Percentiles rank a stretch among this genome's conserved stretches.
These are phyloP conservation scores for Xylaria hypoxylon DNA, from an alignment of 2,329 filamentous ascomycete species.

Conservation along the genomic window DNA sequence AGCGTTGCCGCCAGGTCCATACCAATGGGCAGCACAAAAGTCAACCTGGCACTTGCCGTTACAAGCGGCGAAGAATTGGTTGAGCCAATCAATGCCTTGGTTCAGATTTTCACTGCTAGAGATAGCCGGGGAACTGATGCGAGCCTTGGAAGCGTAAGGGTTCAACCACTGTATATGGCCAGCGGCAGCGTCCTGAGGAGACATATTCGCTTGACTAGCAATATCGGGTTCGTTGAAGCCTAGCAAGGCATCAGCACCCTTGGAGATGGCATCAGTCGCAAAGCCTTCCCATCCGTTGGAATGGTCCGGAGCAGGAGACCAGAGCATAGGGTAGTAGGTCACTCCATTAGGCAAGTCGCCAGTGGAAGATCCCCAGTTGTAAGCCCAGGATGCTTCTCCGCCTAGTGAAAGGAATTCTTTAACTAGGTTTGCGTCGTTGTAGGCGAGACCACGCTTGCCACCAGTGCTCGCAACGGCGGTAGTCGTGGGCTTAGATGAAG, in stretches of 20 bases:
- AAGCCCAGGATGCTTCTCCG: slow-evolving; percentile 49
- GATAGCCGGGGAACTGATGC: slow-evolving; percentile 70
- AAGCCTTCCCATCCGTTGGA: slow-evolving; percentile 62
- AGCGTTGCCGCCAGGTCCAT: slow-evolving; percentile 59
- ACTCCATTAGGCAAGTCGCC: slow-evolving; percentile 55
- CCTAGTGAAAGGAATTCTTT: slow-evolving; percentile 40
- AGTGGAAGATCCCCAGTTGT: slow-evolving; percentile 50
- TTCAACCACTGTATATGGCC: slow-evolving; percentile 67
- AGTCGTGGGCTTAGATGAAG: slow-evolving; percentile 23
- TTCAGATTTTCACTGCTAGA: slow-evolving; percentile 66
- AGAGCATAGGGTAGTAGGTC: slow-evolving; percentile 76
- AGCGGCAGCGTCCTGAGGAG: slow-evolving; percentile 62
- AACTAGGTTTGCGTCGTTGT: slow-evolving; percentile 50
- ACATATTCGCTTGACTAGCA: slow-evolving; percentile 68
- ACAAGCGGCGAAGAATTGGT: slow-evolving; percentile 65
- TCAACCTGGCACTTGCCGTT: slow-evolving; percentile 64
- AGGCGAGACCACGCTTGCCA: slow-evolving; percentile 52
- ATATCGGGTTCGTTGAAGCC: slow-evolving; percentile 80
- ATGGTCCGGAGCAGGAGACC: slow-evolving; percentile 61
- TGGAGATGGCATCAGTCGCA: slow-evolving; percentile 63
- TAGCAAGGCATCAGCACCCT: slow-evolving; percentile 68
- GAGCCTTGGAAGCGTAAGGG: slow-evolving; percentile 63
- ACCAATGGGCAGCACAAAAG: slow-evolving; percentile 74
- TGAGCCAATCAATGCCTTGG: slow-evolving; percentile 69
- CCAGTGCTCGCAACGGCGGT: slow-evolving; percentile 18